Conservation (phyloP, 345 rosid species). For the Hevea brasiliensis region DNA sequence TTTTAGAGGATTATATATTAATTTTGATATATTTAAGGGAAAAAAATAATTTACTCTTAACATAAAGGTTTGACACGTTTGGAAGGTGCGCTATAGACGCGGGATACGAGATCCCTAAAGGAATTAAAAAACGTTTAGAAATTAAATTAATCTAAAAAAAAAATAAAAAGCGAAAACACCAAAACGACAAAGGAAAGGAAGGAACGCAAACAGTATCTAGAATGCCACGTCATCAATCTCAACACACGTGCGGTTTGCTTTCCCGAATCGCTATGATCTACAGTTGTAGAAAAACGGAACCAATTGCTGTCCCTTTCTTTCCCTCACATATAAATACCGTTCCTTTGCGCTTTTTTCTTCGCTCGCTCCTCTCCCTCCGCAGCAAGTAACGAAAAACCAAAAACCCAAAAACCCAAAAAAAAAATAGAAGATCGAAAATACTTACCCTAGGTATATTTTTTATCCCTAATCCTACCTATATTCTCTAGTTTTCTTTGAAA, state of each 20-base stretch:
- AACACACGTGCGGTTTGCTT: slow-evolving; percentile 13
- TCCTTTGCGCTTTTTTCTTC: neutral
- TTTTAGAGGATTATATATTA: no score
- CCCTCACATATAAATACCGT: slow-evolving; percentile 14
- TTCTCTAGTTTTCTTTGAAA: neutral
- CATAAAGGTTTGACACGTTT: no score
- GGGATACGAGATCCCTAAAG: no score
- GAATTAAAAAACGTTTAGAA: no score
- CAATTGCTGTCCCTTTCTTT: slow-evolving; percentile 12
- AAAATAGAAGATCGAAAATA: slow-evolving; percentile 6
- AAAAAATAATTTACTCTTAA: no score
- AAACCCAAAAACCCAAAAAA: neutral
- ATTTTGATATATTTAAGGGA: no score
- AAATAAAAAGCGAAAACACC: no score
- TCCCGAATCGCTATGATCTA: neutral
- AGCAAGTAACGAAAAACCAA: slow-evolving; percentile 1
- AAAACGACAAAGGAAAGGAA: no score
- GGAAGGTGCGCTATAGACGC: no score
- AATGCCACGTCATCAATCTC: slow-evolving; percentile 31
- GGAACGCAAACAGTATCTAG: neutral
- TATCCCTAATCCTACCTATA: slow-evolving; percentile 1
- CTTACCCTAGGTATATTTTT: neutral
- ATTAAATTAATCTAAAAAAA: no score
- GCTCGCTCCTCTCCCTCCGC: slow-evolving; percentile 15
- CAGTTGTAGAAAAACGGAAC: slow-evolving; percentile 3